Evolutionary conservation across 2,329 filamentous ascomycete species (phyloP), one percentile per base, ranked within the genome.

Genomic region (Epichloe gansuensis): DNA sequence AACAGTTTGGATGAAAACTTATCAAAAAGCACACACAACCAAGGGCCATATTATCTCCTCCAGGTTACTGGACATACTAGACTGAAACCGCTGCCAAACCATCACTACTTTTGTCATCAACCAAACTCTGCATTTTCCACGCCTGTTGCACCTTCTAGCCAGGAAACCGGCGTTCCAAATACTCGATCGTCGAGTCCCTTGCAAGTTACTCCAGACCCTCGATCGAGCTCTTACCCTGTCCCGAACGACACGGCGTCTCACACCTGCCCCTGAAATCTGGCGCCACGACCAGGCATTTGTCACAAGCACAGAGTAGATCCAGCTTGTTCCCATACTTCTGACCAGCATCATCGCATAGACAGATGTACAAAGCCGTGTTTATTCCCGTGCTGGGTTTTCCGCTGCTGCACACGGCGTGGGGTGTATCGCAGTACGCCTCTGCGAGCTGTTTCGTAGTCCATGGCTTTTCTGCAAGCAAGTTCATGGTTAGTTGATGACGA

Each of bases 221-320:
- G 7, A 38, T 12, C 38, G 34, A 47, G 15, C 46, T 31, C 45
- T 46, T 48, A 9, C 59, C 55, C 23, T 50, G 52, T 1, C 61
- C 62, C 25, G 63, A 59, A 25, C 58, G 57, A 46, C 69, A 70
- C 1, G 69, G 69, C 47, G 60, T 64, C 55, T 67, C 65, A 54
- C 69, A 72, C 17, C 69, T 63, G 44, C 68, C 69, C 55, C 70
- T 62, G 46, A 62, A 72, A 50, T 72, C 69, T 0, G 69, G 69
- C 11, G 62, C 64, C 49, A 69, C 60, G 39, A 69, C 68, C 39
- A 71, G 60, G 53, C 69, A 72, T 51, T 61, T 64, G 50, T 70
- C 68, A 52, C 69, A 72, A 2, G 67, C 65, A 52, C 68, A 70
- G 9, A 72, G 51, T n/a, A 72, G 61, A 34, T 72, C 64, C 41